Base-by-base conservation (phyloP, 169 alveolate species). In the Cystoisospora suis region DNA sequence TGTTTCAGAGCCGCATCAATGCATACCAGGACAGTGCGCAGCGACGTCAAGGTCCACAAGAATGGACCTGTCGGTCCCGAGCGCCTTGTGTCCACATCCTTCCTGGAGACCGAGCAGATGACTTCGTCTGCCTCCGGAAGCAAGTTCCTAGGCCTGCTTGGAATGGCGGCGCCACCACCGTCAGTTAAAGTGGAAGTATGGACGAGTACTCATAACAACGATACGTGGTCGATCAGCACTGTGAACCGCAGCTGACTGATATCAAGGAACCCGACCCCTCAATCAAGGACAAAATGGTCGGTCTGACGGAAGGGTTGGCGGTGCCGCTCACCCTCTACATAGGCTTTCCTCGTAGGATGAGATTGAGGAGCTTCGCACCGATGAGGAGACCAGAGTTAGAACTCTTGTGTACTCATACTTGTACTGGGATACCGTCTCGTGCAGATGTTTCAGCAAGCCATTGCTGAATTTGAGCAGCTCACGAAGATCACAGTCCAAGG, bases 381-480 rank as follows among this genome's bases (percentile, higher is more conserved):
- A 90, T 61, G 90, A 90, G 75, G 93, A 90, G 34, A 42, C 88
- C 53, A 79, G 77, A 53, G 93, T 90, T 20, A 6, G 75, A 17
- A 46, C 36, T 7, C 20, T 86, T 79, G 23, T 5, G 49, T 58
- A 38, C 44, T 38, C 40, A 42, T 23, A 44, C 7, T 32, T 44
- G 17, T 83, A 0, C 36, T 12, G 58, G 0, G 9, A 17, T 38
- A 15, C 65, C 45, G 69, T 44, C 5, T 0, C 12, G 4, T 47
- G 46, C 87, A 90, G 93, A 79, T 90, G 90, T 90, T 90, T 36
- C 87, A 90, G 5, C 89, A 81, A 46, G 93, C 93, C 1, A 80
- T 81, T 45, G 4, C 85, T 1, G 93, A 90, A 46, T 90, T 90
- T 40, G 89, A 42, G 75, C 93, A 90, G 72, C 90, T 90, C 20